Evolutionary conservation across 2,329 filamentous ascomycete genomes (phyloP).

Genomic region (Fusarium annulatum): DNA sequence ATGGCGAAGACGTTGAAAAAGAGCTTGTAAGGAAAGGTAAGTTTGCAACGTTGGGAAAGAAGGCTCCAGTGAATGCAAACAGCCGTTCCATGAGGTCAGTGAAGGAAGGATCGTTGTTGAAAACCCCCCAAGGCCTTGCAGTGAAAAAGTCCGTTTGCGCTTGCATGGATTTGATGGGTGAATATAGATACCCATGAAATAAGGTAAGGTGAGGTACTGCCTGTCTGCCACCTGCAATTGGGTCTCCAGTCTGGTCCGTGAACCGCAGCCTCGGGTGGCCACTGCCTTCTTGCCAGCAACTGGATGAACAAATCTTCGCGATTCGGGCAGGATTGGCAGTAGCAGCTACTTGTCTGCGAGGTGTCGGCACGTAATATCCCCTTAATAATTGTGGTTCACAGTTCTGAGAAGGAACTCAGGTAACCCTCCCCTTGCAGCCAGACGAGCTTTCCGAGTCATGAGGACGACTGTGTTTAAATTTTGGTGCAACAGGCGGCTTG

Average conservation of each 20-base stretch:
- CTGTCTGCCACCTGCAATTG: slow-evolving; percentile 16
- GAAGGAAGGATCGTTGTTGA: slow-evolving; percentile 3
- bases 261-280: slow-evolving; percentile 31
- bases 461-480: slow-evolving; percentile 6
- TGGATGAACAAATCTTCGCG: background rate
- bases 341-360: background rate
- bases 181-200: slow-evolving; percentile 22
- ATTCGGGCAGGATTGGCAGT: background rate
- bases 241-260: slow-evolving; percentile 21
- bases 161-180: slow-evolving; percentile 17
- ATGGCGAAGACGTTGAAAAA: slow-evolving; percentile 6
- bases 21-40: background rate
- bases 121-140: background rate
- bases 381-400: slow-evolving; percentile 16
- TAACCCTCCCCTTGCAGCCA: slow-evolving; percentile 12
- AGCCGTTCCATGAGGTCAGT: background rate
- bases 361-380: background rate
- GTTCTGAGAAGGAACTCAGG: slow-evolving; percentile 5
- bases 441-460: slow-evolving; percentile 31
- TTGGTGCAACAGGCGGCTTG: slow-evolving; percentile 27
- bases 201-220: background rate
- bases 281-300: slow-evolving; percentile 11
- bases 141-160: slow-evolving; percentile 20
- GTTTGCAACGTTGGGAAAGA: background rate
- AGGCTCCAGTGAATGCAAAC: background rate